Evolutionary conservation across 345 rosid species (phyloP).

Genomic region (Lumnitzera racemosa): DNA sequence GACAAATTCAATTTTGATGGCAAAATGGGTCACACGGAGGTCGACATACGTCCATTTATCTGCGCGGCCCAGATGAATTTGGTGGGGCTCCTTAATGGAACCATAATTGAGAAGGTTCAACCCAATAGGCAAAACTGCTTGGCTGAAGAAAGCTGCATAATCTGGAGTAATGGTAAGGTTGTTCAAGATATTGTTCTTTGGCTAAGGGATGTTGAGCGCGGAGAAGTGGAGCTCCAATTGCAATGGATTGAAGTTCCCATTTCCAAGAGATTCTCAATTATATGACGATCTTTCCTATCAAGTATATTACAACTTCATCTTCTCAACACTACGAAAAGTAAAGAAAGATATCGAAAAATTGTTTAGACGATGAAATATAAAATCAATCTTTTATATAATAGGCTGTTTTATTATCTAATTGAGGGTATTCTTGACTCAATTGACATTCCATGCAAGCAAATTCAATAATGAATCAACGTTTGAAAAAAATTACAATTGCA

Average conservation of each 20-base stretch:
- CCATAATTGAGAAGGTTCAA: conserved; percentile 3
- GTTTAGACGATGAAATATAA: no score
- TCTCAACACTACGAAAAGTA: no score
- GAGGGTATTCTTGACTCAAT: no score
- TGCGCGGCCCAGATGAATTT: not conserved
- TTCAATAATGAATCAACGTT: no score
- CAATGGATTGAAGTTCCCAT: conserved; percentile 22
- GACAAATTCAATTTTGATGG: conserved; percentile 11
- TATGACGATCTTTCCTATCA: no score
- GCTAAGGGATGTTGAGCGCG: conserved; percentile 10
- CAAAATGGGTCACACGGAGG: conserved; percentile 19
- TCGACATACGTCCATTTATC: conserved; percentile 4
- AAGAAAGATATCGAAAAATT: no score
- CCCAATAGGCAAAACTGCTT: conserved; percentile 5
- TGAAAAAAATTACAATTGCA: no score
- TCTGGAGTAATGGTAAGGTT: conserved; percentile 8
- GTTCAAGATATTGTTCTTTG: conserved; percentile 13
- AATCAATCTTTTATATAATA: no score
- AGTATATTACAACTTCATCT: no score
- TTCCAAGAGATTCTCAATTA: conserved; percentile 4
- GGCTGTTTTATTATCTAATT: no score
- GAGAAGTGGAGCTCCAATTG: conserved; percentile 24
- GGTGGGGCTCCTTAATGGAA: not conserved
- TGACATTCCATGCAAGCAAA: no score
- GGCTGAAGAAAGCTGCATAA: conserved; percentile 15